phyloP scores from a whole-genome alignment of 2,329 filamentous ascomycete species.

The Fusarium sp. region DNA sequence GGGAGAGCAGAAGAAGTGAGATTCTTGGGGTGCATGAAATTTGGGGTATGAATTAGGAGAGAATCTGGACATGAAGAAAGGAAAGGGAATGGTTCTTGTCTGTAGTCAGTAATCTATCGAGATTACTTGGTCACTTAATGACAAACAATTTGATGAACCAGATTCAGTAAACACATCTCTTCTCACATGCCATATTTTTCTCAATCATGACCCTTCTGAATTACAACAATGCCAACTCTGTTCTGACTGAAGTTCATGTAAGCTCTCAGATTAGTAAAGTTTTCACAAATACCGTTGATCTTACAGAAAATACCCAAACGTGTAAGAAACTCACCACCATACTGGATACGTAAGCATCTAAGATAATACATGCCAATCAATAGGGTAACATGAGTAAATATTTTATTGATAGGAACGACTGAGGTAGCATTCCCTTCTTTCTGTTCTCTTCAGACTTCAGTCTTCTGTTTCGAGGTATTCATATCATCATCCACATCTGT shows the following conservation, averaged over 20 bases:
- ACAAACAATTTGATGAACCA: neutral
- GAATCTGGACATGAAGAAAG: neutral
- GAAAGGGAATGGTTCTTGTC: neutral
- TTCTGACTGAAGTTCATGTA: neutral
- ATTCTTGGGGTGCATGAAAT: neutral
- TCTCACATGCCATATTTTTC: neutral
- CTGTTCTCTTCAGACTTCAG: constrained; percentile 2
- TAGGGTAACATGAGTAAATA: neutral
- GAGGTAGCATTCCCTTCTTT: constrained; percentile 4
- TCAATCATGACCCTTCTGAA: neutral
- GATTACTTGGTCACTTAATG: neutral
- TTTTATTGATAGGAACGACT: constrained; percentile 1
- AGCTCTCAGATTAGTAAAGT: neutral
- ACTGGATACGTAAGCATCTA: neutral
- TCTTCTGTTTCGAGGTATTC: constrained; percentile 13
- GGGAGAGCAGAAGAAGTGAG: constrained; percentile 21
- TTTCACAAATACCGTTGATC: neutral
- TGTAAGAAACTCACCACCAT: neutral
- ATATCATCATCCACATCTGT: neutral
- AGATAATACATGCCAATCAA: neutral
- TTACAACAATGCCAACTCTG: neutral
- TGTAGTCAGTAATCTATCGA: neutral
- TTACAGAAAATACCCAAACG: too few relatives aligned
- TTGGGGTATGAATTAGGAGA: neutral
- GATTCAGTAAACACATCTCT: neutral